Conservation (phyloP, 2,329 filamentous ascomycete species). For the Ophiostoma sp. region DNA sequence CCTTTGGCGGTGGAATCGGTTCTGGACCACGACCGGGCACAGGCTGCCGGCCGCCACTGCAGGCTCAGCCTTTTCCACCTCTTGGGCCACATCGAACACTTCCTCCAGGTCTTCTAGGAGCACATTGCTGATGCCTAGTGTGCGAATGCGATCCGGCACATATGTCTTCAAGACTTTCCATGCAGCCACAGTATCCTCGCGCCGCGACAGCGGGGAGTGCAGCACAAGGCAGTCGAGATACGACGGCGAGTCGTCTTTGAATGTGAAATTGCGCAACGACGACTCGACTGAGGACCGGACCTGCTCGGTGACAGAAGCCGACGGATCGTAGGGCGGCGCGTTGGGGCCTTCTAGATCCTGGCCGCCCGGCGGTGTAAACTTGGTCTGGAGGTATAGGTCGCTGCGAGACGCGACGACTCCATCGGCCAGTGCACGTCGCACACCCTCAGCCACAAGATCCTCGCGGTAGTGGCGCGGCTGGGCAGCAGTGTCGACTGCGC, state of each 20-base stretch:
- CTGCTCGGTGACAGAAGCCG: conserved; percentile 56
- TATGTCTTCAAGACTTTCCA: conserved; percentile 64
- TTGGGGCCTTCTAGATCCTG: conserved; percentile 48
- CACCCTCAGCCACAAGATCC: conserved; percentile 60
- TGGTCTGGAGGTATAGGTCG: conserved; percentile 74
- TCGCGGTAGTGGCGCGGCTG: conserved; percentile 77
- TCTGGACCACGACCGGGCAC: conserved; percentile 62
- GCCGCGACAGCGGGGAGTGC: conserved; percentile 51
- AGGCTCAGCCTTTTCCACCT: conserved; percentile 9
- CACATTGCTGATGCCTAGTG: conserved; percentile 73
- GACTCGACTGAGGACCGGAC: conserved; percentile 61
- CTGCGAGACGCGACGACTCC: conserved; percentile 47
- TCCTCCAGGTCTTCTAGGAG: conserved; percentile 50
- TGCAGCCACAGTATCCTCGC: conserved; percentile 52
- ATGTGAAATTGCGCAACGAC: conserved; percentile 60
- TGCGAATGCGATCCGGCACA: conserved; percentile 58
- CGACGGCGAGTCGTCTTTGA: conserved; percentile 25
- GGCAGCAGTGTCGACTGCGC: conserved; percentile 70
- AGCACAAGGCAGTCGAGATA: conserved; percentile 72
- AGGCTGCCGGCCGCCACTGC: conserved; percentile 9
- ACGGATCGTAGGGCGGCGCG: conserved; percentile 58
- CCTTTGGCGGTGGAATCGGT: conserved; percentile 60
- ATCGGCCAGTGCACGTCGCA: conserved; percentile 56
- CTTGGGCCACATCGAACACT: conserved; percentile 39
- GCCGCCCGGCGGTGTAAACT: conserved; percentile 62